Percentiles rank a stretch among this genome's conserved stretches.
phyloP scores from a whole-genome alignment of 345 rosid genomes.

The Citrus glauca region DNA sequence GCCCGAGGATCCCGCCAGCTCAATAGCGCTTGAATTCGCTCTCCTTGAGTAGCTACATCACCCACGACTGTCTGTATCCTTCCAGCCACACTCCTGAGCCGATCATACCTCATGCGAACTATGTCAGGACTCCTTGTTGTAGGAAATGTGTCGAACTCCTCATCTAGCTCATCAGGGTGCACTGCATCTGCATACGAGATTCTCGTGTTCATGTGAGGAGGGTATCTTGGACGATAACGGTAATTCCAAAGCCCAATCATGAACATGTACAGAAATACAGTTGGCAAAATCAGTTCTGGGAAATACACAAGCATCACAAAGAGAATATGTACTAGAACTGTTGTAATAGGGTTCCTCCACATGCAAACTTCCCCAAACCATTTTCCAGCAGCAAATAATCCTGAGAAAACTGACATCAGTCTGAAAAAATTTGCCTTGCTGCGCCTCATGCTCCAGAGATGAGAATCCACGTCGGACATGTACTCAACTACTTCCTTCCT shows the following conservation, averaged over 20 bases:
- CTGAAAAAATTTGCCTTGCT: conserved; percentile 91
- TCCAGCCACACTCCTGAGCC: conserved; percentile 78
- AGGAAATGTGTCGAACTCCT: conserved; percentile 88
- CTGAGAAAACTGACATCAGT: conserved; percentile 55
- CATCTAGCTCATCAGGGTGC: conserved; percentile 79
- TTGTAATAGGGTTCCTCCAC: conserved; percentile 78
- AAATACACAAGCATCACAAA: conserved; percentile 58
- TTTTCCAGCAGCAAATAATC: conserved; percentile 55
- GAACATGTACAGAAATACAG: conserved; percentile 72
- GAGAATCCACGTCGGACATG: conserved; percentile 85
- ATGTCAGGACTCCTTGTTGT: conserved; percentile 42
- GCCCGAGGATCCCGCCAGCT: conserved; percentile 99
- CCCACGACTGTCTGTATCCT: conserved; percentile 85
- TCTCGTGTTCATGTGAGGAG: conserved; percentile 89
- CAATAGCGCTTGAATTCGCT: conserved; percentile 66
- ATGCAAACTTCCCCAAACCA: conserved; percentile 82
- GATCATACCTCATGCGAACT: conserved; percentile 70
- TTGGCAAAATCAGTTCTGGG: conserved; percentile 81
- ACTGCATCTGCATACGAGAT: conserved; percentile 69
- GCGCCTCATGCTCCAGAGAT: conserved; percentile 94
- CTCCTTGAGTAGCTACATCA: conserved; percentile 92
- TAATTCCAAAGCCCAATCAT: conserved; percentile 82
- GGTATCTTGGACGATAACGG: conserved; percentile 64
- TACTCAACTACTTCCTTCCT: conserved; percentile 80
- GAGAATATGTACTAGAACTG: conserved; percentile 57